Evolutionary conservation across 176 grass and related monocot genomes (phyloP).

Genomic region (Microstegium vimineum): DNA sequence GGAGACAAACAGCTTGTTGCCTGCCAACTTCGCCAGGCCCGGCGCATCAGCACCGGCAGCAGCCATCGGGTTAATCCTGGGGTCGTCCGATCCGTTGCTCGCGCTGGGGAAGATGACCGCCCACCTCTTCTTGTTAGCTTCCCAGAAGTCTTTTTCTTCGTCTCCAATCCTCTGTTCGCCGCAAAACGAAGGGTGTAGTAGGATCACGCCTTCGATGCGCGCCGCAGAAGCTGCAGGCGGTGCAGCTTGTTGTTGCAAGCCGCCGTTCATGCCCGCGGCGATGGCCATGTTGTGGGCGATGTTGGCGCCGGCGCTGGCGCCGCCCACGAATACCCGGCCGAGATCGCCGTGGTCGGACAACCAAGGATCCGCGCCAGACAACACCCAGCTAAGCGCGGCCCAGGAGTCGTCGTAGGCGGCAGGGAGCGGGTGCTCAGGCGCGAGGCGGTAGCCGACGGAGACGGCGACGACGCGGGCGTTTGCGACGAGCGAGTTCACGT

Average conservation of each 20-base stretch:
- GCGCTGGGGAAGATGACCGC: slow-evolving; percentile 25
- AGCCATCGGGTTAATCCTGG: slow-evolving; percentile 51
- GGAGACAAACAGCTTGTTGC: slow-evolving; percentile 29
- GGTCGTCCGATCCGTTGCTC: slow-evolving; percentile 35
- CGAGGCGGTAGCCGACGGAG: slow-evolving; percentile 61
- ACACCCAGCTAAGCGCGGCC: slow-evolving; percentile 49
- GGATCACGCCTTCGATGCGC: slow-evolving; percentile 18
- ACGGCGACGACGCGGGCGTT: slow-evolving; percentile 35
- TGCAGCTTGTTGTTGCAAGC: background rate
- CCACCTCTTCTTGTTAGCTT: slow-evolving; percentile 22
- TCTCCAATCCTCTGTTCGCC: slow-evolving; percentile 7
- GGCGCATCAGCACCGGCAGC: background rate
- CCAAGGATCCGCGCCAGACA: slow-evolving; percentile 44
- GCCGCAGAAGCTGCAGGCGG: background rate
- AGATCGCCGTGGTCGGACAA: slow-evolving; percentile 49
- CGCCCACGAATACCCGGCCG: slow-evolving; percentile 46
- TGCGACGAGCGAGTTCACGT: slow-evolving; percentile 41
- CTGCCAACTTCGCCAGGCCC: slow-evolving; percentile 10
- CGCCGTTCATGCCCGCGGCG: background rate
- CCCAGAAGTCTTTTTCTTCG: background rate
- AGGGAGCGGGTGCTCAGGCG: slow-evolving; percentile 66
- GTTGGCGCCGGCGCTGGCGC: slow-evolving; percentile 68
- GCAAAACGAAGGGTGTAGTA: slow-evolving; percentile 36
- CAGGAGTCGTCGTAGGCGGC: slow-evolving; percentile 53
- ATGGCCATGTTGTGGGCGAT: slow-evolving; percentile 49